Base-by-base conservation (phyloP, 2,329 filamentous ascomycete species). In the Esteya vermicola region DNA sequence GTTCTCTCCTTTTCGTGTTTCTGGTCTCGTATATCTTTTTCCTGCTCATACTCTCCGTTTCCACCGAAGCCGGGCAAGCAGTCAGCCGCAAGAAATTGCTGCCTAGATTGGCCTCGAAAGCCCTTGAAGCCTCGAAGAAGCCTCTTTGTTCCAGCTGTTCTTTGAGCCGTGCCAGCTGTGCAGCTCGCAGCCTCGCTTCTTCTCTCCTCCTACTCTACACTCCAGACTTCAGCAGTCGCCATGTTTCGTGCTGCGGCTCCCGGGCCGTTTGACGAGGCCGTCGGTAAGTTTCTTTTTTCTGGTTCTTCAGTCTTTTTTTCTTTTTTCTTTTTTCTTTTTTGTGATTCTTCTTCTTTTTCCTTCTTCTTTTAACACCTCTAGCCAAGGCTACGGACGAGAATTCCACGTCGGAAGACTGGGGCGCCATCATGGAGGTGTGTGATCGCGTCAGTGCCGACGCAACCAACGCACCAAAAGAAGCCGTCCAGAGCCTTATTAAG, bases 331-430 rank as follows among this genome's bases (percentile, higher is more conserved):
- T 18, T 12, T 35, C 10, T 22, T 9, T 25, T 2, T 9, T 9
- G 19, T 37, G 16, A 28, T 20, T 10, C 6, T 9, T 20, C 27
- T 27, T 23, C 18, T 26, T 38, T 9, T n/a, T 27, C 6, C 13
- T 5, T 20, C 13, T 9, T 40, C 31, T 39, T 28, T 41, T 42
- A 32, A 38, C 43, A 43, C 23, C 33, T 33, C 31, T 46, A 77
- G 72, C 65, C 60, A 76, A 75, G 65, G 88, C 91, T 55, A 98
- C 91, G 42, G 91, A 98, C 62, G 91, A 98, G 71, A 98, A 95
- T 62, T 74, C 96, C 52, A 96, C 88, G 19, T 82, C 80, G 23
- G 75, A 93, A 56, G 75, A 79, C 56, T 79, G 75, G 75, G 70
- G 66, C 36, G 71, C 71, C 52, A 77, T 77, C 52, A 71, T 77